Base-by-base conservation (phyloP, 1,139 yeast species). In the Geotrichum europaeum region DNA sequence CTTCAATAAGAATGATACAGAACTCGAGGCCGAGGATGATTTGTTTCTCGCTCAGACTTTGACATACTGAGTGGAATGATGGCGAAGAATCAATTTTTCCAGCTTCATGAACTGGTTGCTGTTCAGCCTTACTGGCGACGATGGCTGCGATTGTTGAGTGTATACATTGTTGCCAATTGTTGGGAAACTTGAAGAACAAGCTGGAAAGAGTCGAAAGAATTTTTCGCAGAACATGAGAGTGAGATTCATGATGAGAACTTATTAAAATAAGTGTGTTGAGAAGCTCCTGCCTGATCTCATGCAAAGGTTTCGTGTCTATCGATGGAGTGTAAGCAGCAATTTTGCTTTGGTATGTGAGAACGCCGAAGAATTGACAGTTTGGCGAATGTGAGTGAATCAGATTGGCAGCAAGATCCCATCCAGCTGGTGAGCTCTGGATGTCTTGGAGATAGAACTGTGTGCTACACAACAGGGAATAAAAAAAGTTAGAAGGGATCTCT, bases 331-430 rank as follows among this genome's bases (percentile, higher is more conserved):
- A 18, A 47, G 67, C 66, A 51, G 76, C 78, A 60, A 81, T 75
- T 58, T 83, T 79, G 53, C 81, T 80, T 0, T 84, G 76, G 56
- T 78, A 79, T 0, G 89, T 84, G 61, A 84, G 73, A 0, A 88
- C 89, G 0, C 89, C 89, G 65, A 85, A 82, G 67, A 82, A 84
- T 65, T 79, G 81, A 64, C 85, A 81, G 49, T 74, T 72, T 3
- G 81, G 74, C 3, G 75, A 69, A n/a, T 62, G 53, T 30, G 72
- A 63, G 40, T 70, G 69, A 59, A 84, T 73, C 51, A 84, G 73
- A 51, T 69, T 62, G 30, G 72, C 68, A 0, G 85, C 88, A 50
- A 84, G 69, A 24, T 72, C 69, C 74, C 80, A 79, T 2, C 85
- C 88, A 58, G 77, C 69, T 1, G 74, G 72, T 2, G 84, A 78